These are phyloP conservation scores for Metschnikowia santaceciliae DNA, from an alignment of 805 yeast species.

Conservation along the genomic window DNA sequence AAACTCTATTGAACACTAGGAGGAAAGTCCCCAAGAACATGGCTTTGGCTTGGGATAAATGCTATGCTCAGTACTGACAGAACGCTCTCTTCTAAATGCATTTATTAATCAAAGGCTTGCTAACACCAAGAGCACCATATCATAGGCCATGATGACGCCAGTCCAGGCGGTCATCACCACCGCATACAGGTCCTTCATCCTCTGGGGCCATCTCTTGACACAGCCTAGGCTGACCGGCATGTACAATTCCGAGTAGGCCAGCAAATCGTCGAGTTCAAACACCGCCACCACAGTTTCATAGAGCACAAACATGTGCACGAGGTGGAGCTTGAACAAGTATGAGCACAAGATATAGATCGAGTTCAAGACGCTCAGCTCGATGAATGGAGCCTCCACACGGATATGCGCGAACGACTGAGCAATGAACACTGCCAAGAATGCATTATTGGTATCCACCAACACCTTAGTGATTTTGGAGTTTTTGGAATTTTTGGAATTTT, in stretches of 20 bases:
- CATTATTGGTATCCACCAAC: slow-evolving; percentile 29
- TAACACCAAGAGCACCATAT: background rate
- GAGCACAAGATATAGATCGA: slow-evolving; percentile 20
- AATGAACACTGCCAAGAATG: slow-evolving; percentile 32
- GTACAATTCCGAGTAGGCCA: slow-evolving; percentile 13
- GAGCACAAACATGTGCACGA: slow-evolving; percentile 31
- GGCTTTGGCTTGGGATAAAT: slow-evolving; percentile 2
- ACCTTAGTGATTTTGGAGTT: background rate
- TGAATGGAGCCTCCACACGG: slow-evolving; percentile 20
- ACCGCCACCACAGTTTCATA: slow-evolving; percentile 23
- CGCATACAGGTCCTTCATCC: background rate
- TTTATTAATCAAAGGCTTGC: background rate
- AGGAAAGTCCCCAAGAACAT: background rate
- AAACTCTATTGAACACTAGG: too few species aligned
- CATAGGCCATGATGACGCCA: background rate
- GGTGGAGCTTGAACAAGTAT: slow-evolving; percentile 30
- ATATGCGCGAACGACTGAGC: slow-evolving; percentile 32
- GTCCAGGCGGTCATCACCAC: background rate
- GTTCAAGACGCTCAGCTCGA: slow-evolving; percentile 5
- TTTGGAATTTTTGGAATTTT: background rate
- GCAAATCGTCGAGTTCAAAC: slow-evolving; percentile 7
- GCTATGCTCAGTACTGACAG: slow-evolving; percentile 3
- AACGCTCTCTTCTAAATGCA: background rate
- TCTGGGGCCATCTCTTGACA: background rate
- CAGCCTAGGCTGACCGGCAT: slow-evolving; percentile 6